These are phyloP conservation scores for Bremia lactucae DNA, from an alignment of 352 stramenopile species.

Conservation along the genomic window DNA sequence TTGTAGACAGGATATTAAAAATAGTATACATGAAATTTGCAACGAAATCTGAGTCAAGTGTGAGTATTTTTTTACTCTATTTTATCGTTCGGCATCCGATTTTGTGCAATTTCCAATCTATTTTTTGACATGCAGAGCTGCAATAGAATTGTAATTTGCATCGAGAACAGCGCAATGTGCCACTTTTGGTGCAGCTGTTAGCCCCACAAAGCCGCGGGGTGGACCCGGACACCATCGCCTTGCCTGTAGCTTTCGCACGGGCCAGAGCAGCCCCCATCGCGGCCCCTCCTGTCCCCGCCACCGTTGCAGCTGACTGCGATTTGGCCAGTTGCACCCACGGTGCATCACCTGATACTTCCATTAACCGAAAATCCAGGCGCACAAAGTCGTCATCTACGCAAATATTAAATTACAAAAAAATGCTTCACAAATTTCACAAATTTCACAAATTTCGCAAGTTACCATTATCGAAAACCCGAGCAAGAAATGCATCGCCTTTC, in stretches of 20 bases:
- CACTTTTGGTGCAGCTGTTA: constrained; percentile 57
- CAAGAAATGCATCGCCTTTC: constrained; percentile 81
- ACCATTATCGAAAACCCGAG: constrained; percentile 84
- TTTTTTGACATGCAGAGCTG: constrained; percentile 69
- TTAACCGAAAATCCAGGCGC: constrained; percentile 70
- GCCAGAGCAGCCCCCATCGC: constrained; percentile 13
- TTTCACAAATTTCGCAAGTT: not conserved
- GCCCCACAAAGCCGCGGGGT: constrained; percentile 55
- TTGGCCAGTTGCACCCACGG: constrained; percentile 63
- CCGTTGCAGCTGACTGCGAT: constrained; percentile 26
- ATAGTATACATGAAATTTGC: too few relatives aligned
- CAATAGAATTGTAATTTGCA: constrained; percentile 84
- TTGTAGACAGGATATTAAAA: too few relatives aligned
- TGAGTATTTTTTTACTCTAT: not conserved
- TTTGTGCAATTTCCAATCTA: constrained; percentile 81
- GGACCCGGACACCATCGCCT: constrained; percentile 20
- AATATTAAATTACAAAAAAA: too few relatives aligned
- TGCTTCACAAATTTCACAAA: too few relatives aligned
- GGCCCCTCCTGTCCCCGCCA: constrained; percentile 17
- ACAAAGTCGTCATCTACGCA: constrained; percentile 67
- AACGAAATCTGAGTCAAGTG: too few relatives aligned
- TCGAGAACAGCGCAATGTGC: constrained; percentile 61
- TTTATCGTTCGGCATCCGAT: constrained; percentile 28
- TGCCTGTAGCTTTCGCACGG: constrained; percentile 19
- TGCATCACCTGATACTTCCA: constrained; percentile 48